phyloP scores from a whole-genome alignment of 1,284 basidiomycete species.

The Austroboletus niveus region DNA sequence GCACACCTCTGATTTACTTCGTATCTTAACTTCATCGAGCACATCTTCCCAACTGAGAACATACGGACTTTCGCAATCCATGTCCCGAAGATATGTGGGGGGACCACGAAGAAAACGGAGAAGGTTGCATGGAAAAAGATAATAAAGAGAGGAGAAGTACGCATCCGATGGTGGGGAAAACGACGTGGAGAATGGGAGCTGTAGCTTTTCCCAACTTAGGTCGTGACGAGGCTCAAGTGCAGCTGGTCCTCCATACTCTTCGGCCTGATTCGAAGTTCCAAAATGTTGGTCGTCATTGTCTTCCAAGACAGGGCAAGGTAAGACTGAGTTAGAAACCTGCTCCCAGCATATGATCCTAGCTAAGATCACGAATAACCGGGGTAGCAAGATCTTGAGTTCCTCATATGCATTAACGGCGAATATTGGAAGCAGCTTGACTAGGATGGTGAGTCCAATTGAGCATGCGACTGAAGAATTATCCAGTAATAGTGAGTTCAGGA shows the following conservation, averaged over 20 bases:
- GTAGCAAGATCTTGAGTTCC: constrained; percentile 55
- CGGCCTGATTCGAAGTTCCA: constrained; percentile 35
- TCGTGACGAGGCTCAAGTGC: constrained; percentile 48
- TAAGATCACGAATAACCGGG: constrained; percentile 61
- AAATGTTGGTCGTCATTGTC: constrained; percentile 36
- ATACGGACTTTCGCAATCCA: constrained; percentile 53
- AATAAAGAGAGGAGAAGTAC: constrained; percentile 81
- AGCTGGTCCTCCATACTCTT: constrained; percentile 21
- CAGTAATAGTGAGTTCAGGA: constrained; percentile 62
- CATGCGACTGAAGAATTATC: constrained; percentile 72
- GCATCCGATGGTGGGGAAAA: constrained; percentile 54
- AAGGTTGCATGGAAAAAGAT: constrained; percentile 84
- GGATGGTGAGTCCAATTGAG: constrained; percentile 56
- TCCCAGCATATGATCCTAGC: constrained; percentile 73
- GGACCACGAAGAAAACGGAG: constrained; percentile 74
- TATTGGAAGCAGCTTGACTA: constrained; percentile 71
- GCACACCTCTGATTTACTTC: constrained; percentile 62
- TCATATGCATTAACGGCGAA: constrained; percentile 62
- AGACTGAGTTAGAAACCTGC: constrained; percentile 39
- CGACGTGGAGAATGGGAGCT: constrained; percentile 52
- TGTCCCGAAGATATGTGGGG: constrained; percentile 55
- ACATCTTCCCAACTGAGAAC: constrained; percentile 60
- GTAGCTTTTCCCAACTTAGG: constrained; percentile 63
- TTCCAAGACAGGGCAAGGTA: constrained; percentile 27
- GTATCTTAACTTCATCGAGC: constrained; percentile 69